Conservation (phyloP, 2,329 filamentous ascomycete genomes). For the Phaeoacremonium minimum region DNA sequence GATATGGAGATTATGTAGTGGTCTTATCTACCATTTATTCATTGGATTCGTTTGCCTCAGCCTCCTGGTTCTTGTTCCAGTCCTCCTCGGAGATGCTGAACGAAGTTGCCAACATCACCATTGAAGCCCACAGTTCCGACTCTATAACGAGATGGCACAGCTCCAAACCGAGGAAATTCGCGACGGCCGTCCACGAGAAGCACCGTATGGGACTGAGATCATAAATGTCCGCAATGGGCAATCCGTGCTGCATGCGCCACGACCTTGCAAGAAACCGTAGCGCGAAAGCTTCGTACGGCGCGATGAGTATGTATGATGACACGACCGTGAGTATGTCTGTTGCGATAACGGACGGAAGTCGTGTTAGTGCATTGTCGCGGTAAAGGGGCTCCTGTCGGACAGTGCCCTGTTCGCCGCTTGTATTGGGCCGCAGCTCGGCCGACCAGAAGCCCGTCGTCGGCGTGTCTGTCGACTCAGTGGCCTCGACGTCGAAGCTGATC, state of each 20-base stretch:
- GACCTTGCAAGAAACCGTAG: slow-evolving; percentile 39
- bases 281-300: slow-evolving; percentile 41
- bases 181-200: slow-evolving; percentile 30
- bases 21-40: too few relatives aligned
- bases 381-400: slow-evolving; percentile 8
- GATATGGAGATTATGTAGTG: too few relatives aligned
- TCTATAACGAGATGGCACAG: slow-evolving; percentile 38
- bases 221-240: slow-evolving; percentile 33
- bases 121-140: slow-evolving; percentile 38
- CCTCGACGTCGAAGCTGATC: slow-evolving; percentile 59
- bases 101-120: slow-evolving; percentile 24
- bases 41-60: too few relatives aligned
- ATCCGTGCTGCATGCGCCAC: slow-evolving; percentile 31
- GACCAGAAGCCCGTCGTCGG: slow-evolving; percentile 44
- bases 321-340: slow-evolving; percentile 41
- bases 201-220: slow-evolving; percentile 27
- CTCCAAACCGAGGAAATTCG: slow-evolving; percentile 43
- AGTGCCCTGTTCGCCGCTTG: slow-evolving; percentile 13
- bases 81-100: slow-evolving; percentile 8
- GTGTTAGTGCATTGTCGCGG: slow-evolving; percentile 41
- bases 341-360: slow-evolving; percentile 42
- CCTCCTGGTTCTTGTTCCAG: slow-evolving; percentile 8
- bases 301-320: slow-evolving; percentile 33
- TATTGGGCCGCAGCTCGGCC: slow-evolving; percentile 52
- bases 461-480: slow-evolving; percentile 40